phyloP scores from a whole-genome alignment of 2,329 filamentous ascomycete genomes.

The Trichoderma sp. region DNA sequence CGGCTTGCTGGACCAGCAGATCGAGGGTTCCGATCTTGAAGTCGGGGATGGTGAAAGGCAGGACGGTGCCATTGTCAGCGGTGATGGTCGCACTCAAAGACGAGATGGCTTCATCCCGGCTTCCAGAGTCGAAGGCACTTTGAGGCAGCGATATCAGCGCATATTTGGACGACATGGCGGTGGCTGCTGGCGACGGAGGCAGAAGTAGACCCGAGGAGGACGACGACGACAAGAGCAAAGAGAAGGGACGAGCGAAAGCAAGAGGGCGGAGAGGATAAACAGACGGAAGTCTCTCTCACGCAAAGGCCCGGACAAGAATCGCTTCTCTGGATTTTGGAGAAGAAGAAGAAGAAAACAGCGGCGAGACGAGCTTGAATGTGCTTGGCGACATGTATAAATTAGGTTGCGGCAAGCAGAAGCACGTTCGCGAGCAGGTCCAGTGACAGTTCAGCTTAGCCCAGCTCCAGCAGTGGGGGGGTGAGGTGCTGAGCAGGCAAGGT shows the following conservation, averaged over 20 bases:
- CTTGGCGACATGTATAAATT: background rate
- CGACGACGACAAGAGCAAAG: background rate
- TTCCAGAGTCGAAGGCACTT: constrained; percentile 76
- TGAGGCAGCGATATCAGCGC: constrained; percentile 86
- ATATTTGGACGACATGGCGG: constrained; percentile 61
- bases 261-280: background rate
- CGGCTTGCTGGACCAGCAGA: constrained; percentile 90
- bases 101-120: constrained; percentile 76
- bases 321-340: background rate
- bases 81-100: constrained; percentile 70
- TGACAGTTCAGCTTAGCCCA: constrained; percentile 13
- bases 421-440: constrained; percentile 8
- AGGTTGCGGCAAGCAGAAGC: background rate
- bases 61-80: constrained; percentile 70
- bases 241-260: background rate
- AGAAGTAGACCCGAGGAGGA: constrained; percentile 13
- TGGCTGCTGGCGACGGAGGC: constrained; percentile 10
- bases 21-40: constrained; percentile 99
- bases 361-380: background rate
- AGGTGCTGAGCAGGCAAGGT: background rate
- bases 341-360: background rate
- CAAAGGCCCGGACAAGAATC: background rate
- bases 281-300: background rate
- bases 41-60: constrained; percentile 78
- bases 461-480: constrained; percentile 7